phyloP scores from a whole-genome alignment of 371 early-diverging fungal species.

The Mucor piriformis region DNA sequence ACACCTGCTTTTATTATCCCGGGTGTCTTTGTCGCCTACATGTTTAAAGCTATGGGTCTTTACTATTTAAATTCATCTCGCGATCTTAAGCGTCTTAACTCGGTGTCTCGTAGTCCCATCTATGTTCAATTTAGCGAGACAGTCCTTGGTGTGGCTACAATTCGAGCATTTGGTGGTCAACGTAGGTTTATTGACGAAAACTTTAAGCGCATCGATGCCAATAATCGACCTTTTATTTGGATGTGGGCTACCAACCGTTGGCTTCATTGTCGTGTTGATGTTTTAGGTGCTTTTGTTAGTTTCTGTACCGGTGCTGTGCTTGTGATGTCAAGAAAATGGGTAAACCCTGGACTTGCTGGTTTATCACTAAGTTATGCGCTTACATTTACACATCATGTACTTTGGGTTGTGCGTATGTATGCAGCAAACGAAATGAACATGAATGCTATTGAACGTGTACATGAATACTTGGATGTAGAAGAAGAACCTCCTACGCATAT shows the following conservation, averaged over 20 bases:
- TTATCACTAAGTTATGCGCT: constrained; percentile 75
- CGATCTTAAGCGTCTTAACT: constrained; percentile 90
- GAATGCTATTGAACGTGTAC: constrained; percentile 85
- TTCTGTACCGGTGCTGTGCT: constrained; percentile 71
- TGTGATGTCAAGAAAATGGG: constrained; percentile 45
- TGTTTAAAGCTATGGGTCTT: constrained; percentile 53
- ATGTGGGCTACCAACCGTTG: constrained; percentile 90
- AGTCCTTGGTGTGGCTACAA: constrained; percentile 74
- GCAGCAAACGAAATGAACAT: constrained; percentile 85
- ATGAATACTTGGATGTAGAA: constrained; percentile 73
- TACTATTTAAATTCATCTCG: constrained; percentile 77
- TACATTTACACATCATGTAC: constrained; percentile 67
- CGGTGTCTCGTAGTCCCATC: constrained; percentile 79
- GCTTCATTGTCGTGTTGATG: constrained; percentile 83
- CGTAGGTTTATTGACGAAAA: constrained; percentile 63
- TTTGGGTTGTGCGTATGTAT: constrained; percentile 81
- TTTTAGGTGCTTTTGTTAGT: constrained; percentile 71
- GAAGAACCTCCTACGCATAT: constrained; percentile 68
- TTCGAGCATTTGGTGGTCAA: constrained; percentile 77
- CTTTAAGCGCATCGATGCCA: constrained; percentile 59
- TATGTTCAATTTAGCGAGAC: constrained; percentile 79
- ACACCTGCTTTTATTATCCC: constrained; percentile 61
- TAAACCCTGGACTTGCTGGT: constrained; percentile 81
- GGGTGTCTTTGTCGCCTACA: constrained; percentile 48
- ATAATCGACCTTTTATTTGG: constrained; percentile 81